These are phyloP conservation scores for Rhizopogon vesiculosus DNA, from an alignment of 768 basidiomycete genomes.

Conservation along the genomic window DNA sequence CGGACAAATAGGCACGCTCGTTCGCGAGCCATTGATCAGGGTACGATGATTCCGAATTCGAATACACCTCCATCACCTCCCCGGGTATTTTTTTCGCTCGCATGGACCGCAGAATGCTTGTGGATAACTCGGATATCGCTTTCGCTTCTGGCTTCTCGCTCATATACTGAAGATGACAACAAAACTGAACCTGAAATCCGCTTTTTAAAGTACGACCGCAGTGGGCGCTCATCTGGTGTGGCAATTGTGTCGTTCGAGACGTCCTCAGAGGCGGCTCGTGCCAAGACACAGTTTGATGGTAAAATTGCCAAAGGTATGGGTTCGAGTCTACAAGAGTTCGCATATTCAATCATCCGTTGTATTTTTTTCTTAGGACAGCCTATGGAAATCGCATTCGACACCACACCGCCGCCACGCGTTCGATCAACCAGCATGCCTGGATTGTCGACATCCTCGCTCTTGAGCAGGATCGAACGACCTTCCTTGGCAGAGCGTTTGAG, in stretches of 20 bases:
- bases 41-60: slow-evolving; percentile 66
- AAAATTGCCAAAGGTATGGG: slow-evolving; percentile 78
- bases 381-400: slow-evolving; percentile 66
- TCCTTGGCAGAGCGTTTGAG: slow-evolving; percentile 64
- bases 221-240: slow-evolving; percentile 85
- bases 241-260: slow-evolving; percentile 81
- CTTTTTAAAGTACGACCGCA: slow-evolving; percentile 85
- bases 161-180: slow-evolving; percentile 30
- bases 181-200: slow-evolving; percentile 55
- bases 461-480: slow-evolving; percentile 73
- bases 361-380: slow-evolving; percentile 57
- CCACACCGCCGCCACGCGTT: slow-evolving; percentile 36
- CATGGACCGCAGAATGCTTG: slow-evolving; percentile 22
- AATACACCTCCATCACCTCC: slow-evolving; percentile 26
- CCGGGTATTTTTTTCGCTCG: slow-evolving; percentile 22
- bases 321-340: background rate
- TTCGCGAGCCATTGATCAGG: slow-evolving; percentile 91
- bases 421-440: slow-evolving; percentile 44
- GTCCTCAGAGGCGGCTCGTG: slow-evolving; percentile 69
- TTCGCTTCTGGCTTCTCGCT: slow-evolving; percentile 41
- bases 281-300: slow-evolving; percentile 82
- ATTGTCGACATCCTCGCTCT: slow-evolving; percentile 48
- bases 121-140: slow-evolving; percentile 25
- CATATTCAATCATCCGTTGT: background rate
- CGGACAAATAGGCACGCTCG: slow-evolving; percentile 87